Evolutionary conservation across 495 filamentous ascomycete species (phyloP).

Genomic region (Aspergillus cristatus): DNA sequence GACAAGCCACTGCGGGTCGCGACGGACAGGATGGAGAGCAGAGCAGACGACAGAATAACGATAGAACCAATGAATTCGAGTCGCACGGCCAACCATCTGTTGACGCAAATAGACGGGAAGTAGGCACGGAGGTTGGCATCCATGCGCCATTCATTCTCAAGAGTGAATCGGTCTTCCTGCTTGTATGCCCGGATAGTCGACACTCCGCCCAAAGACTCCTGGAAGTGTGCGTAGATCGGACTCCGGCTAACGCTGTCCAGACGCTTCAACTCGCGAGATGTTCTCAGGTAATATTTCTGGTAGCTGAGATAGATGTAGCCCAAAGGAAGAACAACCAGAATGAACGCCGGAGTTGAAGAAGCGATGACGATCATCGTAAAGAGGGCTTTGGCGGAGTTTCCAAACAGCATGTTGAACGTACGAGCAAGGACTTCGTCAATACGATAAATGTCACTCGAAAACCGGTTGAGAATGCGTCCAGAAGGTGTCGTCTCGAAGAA

Average conservation of each 20-base stretch:
- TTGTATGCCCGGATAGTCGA: slow-evolving; percentile 96
- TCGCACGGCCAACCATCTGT: slow-evolving; percentile 91
- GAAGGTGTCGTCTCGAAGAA: slow-evolving; percentile 99
- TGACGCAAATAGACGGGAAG: slow-evolving; percentile 93
- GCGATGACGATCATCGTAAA: slow-evolving; percentile 87
- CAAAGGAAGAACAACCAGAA: slow-evolving; percentile 72
- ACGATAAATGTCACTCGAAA: slow-evolving; percentile 94
- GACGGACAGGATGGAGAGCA: slow-evolving; percentile 75
- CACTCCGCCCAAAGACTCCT: slow-evolving; percentile 90
- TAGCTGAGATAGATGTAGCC: slow-evolving; percentile 80
- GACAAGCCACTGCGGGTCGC: slow-evolving; percentile 57
- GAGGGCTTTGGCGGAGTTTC: slow-evolving; percentile 71
- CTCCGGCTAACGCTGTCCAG: slow-evolving; percentile 91
- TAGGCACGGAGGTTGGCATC: slow-evolving; percentile 93
- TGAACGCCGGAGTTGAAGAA: slow-evolving; percentile 68
- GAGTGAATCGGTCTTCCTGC: slow-evolving; percentile 75
- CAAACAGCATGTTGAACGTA: slow-evolving; percentile 90
- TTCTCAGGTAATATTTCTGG: slow-evolving; percentile 93
- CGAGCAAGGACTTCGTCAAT: slow-evolving; percentile 92
- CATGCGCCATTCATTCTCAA: slow-evolving; percentile 96
- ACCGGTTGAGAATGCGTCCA: slow-evolving; percentile 91
- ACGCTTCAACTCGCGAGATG: slow-evolving; percentile 91
- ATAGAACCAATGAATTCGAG: slow-evolving; percentile 94
- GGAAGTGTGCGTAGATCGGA: slow-evolving; percentile 97
- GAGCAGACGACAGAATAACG: slow-evolving; percentile 82